These are phyloP conservation scores for Xylaria sp. DNA, from an alignment of 2,329 filamentous ascomycete genomes.

Conservation along the genomic window DNA sequence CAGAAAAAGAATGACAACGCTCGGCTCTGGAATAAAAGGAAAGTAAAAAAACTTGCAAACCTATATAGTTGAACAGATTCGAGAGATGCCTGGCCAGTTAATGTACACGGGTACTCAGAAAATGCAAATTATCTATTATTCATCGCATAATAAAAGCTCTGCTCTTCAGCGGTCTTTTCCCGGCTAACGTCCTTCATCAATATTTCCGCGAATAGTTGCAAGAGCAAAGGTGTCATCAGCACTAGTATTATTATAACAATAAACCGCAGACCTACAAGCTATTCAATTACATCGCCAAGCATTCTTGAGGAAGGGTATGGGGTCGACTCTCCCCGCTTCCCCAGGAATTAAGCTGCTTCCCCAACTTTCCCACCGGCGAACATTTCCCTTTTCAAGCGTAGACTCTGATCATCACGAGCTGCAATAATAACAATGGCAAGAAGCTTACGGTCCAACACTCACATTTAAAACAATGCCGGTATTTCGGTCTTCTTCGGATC, in stretches of 20 bases:
- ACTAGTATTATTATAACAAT: too few species aligned
- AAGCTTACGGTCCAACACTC: not conserved
- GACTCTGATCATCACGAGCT: not conserved
- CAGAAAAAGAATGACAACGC: slow-evolving; percentile 27
- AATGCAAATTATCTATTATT: slow-evolving; percentile 10
- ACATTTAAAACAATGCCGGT: not conserved
- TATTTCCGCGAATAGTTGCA: too few species aligned
- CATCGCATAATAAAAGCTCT: not conserved
- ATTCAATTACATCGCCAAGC: too few species aligned
- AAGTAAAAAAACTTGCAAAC: slow-evolving; percentile 22
- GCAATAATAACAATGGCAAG: not conserved
- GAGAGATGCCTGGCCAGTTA: slow-evolving; percentile 15
- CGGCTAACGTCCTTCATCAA: too few species aligned
- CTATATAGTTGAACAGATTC: slow-evolving; percentile 11
- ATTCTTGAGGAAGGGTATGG: too few species aligned
- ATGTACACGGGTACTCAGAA: slow-evolving; percentile 12
- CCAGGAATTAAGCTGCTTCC: slow-evolving; percentile 5
- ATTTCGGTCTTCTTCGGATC: slow-evolving; percentile 6
- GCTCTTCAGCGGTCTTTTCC: too few species aligned
- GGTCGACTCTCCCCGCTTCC: too few species aligned
- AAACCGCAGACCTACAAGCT: too few species aligned
- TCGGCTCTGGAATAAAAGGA: slow-evolving; percentile 25
- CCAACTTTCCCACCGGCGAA: slow-evolving; percentile 12
- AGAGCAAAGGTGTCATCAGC: too few species aligned
- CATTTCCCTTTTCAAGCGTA: slow-evolving; percentile 6